Evolutionary conservation across 2,329 filamentous ascomycete genomes (phyloP).

Genomic region (Aspergillus melleus): DNA sequence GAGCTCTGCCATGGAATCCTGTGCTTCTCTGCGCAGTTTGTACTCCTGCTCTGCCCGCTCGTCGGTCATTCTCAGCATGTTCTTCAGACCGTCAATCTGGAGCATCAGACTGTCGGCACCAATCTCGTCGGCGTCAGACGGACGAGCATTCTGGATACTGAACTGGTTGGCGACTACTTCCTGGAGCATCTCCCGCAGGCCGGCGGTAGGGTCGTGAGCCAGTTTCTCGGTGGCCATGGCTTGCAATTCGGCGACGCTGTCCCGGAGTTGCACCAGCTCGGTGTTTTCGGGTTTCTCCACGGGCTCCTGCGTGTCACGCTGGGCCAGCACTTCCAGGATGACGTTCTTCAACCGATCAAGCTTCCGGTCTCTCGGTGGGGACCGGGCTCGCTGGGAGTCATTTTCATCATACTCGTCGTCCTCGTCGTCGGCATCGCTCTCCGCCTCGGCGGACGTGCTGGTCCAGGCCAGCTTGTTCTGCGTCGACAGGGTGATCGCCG

Average conservation of each 20-base stretch:
- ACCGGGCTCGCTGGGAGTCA: constrained; percentile 66
- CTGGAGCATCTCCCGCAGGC: constrained; percentile 64
- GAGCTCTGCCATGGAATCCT: constrained; percentile 72
- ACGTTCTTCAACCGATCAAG: constrained; percentile 75
- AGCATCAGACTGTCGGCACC: constrained; percentile 51
- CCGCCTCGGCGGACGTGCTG: constrained; percentile 67
- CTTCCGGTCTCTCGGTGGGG: constrained; percentile 72
- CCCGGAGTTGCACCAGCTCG: constrained; percentile 41
- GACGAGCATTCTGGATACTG: constrained; percentile 50
- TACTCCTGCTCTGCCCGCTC: constrained; percentile 65
- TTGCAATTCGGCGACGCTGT: constrained; percentile 40
- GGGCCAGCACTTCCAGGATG: constrained; percentile 65
- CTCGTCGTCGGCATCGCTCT: constrained; percentile 88
- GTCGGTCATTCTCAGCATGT: constrained; percentile 65
- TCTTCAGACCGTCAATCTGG: constrained; percentile 68
- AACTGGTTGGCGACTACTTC: constrained; percentile 62
- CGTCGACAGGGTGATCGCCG: constrained; percentile 56
- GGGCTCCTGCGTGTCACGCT: constrained; percentile 38
- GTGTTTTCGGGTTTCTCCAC: constrained; percentile 28
- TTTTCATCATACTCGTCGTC: constrained; percentile 67
- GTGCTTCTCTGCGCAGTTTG: constrained; percentile 62
- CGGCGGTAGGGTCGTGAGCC: constrained; percentile 44
- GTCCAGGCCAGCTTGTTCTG: constrained; percentile 61
- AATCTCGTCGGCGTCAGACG: constrained; percentile 54
- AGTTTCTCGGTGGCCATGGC: constrained; percentile 41